Evolutionary conservation across 2,329 filamentous ascomycete genomes (phyloP), one percentile per base, ranked within the genome.

Genomic region (Trichophyton verrucosum): DNA sequence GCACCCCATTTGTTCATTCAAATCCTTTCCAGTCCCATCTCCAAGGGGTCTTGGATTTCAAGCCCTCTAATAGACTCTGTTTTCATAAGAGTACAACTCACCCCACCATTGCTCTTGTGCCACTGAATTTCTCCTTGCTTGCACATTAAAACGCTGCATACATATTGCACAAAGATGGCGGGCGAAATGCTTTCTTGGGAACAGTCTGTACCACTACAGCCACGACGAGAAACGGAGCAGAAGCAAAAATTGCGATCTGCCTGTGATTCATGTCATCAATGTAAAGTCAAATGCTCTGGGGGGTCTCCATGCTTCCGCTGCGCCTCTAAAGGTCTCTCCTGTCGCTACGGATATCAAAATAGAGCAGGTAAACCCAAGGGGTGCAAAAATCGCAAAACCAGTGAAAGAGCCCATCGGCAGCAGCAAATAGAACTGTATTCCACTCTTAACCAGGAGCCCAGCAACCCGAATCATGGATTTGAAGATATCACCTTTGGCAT

Each of bases 241-340:
- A 44, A 58, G 38, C 57, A 46, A 30, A 58, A 58, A 17, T 46
- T 58, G 42, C 57, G 57, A 3, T 58, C 57, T 24, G 57, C 57
- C 11, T 58, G 57, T 24, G 57, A 58, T 7, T 58, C 46, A 9
- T 58, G 57, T 24, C 57, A 58, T 24, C 57, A 44, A 27, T 40
- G 38, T 20, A 58, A 58, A 27, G 57, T 58, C 11, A 58, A 58
- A 42, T 58, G 57, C 20, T 58, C 36, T 5, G 57, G 57, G 13
- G 57, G 57, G 2, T 27, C 40, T 30, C 27, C 40, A 20, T 58
- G 57, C 46, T 44, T 46, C 44, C 57, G 57, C 20, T 58, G 57
- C 27, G 33, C 57, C 22, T 58, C 57, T 6, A 40, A 58, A 20
- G 57, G 57, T 4, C 57, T 58, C 0, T 58, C 57, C 5, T 58